These are phyloP conservation scores for Pleurotus cornucopiae DNA, from an alignment of 768 basidiomycete species.

Conservation along the genomic window DNA sequence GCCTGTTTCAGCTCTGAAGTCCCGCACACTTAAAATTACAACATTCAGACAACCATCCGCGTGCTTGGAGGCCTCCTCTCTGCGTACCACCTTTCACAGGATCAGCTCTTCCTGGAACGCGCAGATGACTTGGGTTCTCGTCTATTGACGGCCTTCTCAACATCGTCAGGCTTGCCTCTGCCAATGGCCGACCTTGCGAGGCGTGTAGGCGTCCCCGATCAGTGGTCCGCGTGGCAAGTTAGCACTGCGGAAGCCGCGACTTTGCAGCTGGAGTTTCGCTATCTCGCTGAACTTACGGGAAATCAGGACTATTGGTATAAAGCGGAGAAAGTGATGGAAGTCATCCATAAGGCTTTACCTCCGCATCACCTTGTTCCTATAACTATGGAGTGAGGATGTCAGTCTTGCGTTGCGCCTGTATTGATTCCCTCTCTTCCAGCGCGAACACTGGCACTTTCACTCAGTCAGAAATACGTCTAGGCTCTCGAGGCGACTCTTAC, in stretches of 20 bases:
- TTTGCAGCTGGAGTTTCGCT: constrained; percentile 87
- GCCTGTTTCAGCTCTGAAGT: neutral
- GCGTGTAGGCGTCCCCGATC: constrained; percentile 55
- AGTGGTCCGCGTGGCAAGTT: constrained; percentile 57
- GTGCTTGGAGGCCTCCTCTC: constrained; percentile 88
- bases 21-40: neutral
- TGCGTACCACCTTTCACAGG: constrained; percentile 71
- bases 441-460: constrained; percentile 20
- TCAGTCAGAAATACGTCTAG: constrained; percentile 63
- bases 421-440: constrained; percentile 11
- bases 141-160: constrained; percentile 80
- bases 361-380: constrained; percentile 66
- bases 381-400: constrained; percentile 52
- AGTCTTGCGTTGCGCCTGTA: neutral
- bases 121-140: constrained; percentile 83
- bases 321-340: constrained; percentile 69
- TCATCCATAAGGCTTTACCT: constrained; percentile 46
- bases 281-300: constrained; percentile 75
- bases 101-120: constrained; percentile 66
- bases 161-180: constrained; percentile 74
- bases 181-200: constrained; percentile 71
- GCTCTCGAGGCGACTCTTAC: constrained; percentile 77
- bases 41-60: constrained; percentile 82
- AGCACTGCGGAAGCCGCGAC: constrained; percentile 85
- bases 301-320: constrained; percentile 79